Conservation (phyloP, 1,284 basidiomycete genomes). For the Ustilago cynodontis region DNA sequence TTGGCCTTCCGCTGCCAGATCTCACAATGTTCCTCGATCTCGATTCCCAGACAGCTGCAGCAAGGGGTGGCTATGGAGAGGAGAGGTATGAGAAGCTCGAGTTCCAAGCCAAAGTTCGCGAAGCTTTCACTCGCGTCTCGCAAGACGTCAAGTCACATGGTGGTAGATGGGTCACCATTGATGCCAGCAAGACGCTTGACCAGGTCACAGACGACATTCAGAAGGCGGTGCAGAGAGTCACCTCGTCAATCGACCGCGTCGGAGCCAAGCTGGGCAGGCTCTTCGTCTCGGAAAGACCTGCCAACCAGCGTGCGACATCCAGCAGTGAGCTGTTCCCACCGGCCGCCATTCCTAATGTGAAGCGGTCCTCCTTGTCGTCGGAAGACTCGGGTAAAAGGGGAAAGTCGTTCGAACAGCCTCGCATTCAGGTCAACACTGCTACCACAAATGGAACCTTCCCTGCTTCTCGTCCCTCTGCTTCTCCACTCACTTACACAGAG, state of each 20-base stretch:
- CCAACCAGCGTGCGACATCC: slow-evolving; percentile 19
- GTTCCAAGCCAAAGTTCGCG: slow-evolving; percentile 68
- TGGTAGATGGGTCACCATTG: slow-evolving; percentile 57
- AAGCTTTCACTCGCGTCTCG: slow-evolving; percentile 58
- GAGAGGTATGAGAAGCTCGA: slow-evolving; percentile 76
- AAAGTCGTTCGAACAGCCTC: slow-evolving; percentile 32
- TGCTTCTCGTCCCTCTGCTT: slow-evolving; percentile 22
- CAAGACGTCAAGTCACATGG: slow-evolving; percentile 45
- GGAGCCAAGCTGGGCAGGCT: slow-evolving; percentile 37
- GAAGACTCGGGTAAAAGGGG: slow-evolving; percentile 15
- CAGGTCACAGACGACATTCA: slow-evolving; percentile 62
- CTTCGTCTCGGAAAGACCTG: slow-evolving; percentile 28
- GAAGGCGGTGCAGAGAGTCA: slow-evolving; percentile 34
- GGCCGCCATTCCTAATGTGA: slow-evolving; percentile 5
- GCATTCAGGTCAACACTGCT: slow-evolving; percentile 15
- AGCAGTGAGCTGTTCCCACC: slow-evolving; percentile 40
- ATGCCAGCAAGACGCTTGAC: slow-evolving; percentile 60
- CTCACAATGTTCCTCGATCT: slow-evolving; percentile 88
- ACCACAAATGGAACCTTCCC: slow-evolving; percentile 29
- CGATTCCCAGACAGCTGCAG: slow-evolving; percentile 78
- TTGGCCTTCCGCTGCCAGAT: slow-evolving; percentile 88
- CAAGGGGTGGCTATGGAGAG: slow-evolving; percentile 87
- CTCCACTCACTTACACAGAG: slow-evolving; percentile 37
- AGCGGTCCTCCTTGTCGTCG: slow-evolving; percentile 23
- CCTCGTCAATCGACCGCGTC: slow-evolving; percentile 40